Evolutionary conservation across 129 eudicot genomes (phyloP), one percentile per base, ranked within the genome.

Genomic region (Kitagawia praeruptora): DNA sequence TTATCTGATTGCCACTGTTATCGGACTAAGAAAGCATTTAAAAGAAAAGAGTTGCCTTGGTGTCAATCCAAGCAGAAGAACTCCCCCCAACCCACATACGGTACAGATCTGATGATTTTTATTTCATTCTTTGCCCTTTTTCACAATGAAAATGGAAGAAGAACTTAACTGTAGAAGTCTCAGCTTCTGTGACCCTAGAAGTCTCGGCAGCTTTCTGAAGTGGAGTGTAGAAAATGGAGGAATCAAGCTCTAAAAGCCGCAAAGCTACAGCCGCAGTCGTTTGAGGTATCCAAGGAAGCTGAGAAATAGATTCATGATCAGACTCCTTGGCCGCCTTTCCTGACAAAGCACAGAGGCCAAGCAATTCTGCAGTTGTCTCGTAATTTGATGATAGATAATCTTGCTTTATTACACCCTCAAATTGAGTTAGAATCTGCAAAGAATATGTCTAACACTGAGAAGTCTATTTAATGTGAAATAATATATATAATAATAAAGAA

Each of bases 281-380:
- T 83, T 82, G 90, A 41, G 98, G 97, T 79, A 95, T 85, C 98
- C 98, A 95, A 19, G 97, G 93, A 79, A 95, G 98, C 16, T 83
- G 87, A 28, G 91, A 81, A 61, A 87, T 81, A 19, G 75, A 45
- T 71, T 87, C 89, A 73, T 84, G 75, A 48, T 79, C 77, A 58
- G 78, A 75, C 39, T 79, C 85, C 31, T 31, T 54, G 53, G 44
- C 81, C 48, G 77, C 80, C 74, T 49, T 70, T 81, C 81, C 87
- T 34, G 85, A 70, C 77, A 81, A 63, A 51, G 86, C 87, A 63
- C 85, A 83, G 45, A 81, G 81, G 48, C 89, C 81, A 78, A 90
- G 87, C 76, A 92, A 87, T 76, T 95, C 98, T 58, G 81, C 87
- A 1, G 96, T 90, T 21, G 97, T 92, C 85, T 95, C 96, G 46